phyloP scores from a whole-genome alignment of 1,139 yeast genomes.

The Geotrichum armillariae region DNA sequence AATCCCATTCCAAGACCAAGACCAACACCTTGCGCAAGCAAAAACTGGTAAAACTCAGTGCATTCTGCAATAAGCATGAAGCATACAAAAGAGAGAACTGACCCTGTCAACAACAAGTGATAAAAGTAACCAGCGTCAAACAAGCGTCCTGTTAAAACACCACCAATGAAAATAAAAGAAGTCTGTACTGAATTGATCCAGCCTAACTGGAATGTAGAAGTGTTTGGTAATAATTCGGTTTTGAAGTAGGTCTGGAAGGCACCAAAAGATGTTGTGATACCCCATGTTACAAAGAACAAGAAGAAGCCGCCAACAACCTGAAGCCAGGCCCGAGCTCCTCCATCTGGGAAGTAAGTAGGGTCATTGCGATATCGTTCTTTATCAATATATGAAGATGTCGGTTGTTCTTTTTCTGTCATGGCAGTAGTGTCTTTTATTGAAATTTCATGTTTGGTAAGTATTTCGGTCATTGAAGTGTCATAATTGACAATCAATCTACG shows the following conservation, averaged over 20 bases:
- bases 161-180: conserved; percentile 50
- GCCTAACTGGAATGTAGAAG: conserved; percentile 35
- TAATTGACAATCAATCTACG: no score
- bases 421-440: no score
- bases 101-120: conserved; percentile 44
- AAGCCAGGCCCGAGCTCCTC: conserved; percentile 36
- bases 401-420: no score
- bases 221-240: conserved; percentile 45
- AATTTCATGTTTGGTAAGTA: no score
- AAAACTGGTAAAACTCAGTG: conserved; percentile 49
- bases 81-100: conserved; percentile 47
- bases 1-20: conserved; percentile 47
- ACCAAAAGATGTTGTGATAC: conserved; percentile 59
- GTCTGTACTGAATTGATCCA: conserved; percentile 35
- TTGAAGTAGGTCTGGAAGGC: conserved; percentile 61
- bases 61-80: conserved; percentile 51
- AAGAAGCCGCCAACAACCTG: conserved; percentile 43
- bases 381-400: neutral
- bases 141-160: conserved; percentile 43
- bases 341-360: conserved; percentile 30
- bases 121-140: conserved; percentile 41
- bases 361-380: conserved; percentile 11
- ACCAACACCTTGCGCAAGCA: conserved; percentile 51
- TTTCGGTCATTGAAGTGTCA: no score
- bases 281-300: conserved; percentile 55